phyloP scores from a whole-genome alignment of 345 rosid genomes.

The Kernera saxatilis region DNA sequence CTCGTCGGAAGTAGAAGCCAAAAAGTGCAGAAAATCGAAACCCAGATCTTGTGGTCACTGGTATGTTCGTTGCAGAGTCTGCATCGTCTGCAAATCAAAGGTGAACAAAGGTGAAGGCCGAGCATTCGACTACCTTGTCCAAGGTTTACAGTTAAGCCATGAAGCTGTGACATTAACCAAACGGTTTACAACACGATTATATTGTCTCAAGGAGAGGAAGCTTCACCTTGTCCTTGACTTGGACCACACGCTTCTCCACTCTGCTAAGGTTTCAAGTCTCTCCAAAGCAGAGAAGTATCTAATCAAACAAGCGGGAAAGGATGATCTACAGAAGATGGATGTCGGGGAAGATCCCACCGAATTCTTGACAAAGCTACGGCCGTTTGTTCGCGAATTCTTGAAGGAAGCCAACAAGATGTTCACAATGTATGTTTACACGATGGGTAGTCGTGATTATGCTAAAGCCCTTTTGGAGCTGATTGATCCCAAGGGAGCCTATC shows the following conservation, averaged over 20 bases:
- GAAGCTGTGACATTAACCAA: neutral
- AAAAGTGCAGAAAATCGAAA: neutral
- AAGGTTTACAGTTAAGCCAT: slow-evolving; percentile 9
- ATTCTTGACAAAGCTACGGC: neutral
- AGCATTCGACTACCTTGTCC: neutral
- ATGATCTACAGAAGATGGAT: neutral
- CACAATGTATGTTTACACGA: slow-evolving; percentile 13
- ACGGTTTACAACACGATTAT: neutral
- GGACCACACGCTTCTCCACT: slow-evolving; percentile 15
- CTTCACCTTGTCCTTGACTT: slow-evolving; percentile 11
- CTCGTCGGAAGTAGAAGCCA: neutral
- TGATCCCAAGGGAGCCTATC: neutral
- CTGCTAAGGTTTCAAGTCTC: neutral
- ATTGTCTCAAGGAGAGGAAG: neutral
- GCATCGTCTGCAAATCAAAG: neutral
- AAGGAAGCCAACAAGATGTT: slow-evolving; percentile 6
- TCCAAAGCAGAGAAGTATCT: neutral
- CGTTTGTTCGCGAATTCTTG: slow-evolving; percentile 3
- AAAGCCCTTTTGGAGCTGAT: neutral
- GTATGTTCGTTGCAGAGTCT: neutral
- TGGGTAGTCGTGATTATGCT: neutral
- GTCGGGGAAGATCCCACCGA: neutral
- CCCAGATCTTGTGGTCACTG: slow-evolving; percentile 1
- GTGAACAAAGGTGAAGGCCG: neutral
- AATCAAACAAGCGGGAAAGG: neutral